phyloP scores from a whole-genome alignment of 1,139 yeast species.

The Sugiyamaella castrensis region DNA sequence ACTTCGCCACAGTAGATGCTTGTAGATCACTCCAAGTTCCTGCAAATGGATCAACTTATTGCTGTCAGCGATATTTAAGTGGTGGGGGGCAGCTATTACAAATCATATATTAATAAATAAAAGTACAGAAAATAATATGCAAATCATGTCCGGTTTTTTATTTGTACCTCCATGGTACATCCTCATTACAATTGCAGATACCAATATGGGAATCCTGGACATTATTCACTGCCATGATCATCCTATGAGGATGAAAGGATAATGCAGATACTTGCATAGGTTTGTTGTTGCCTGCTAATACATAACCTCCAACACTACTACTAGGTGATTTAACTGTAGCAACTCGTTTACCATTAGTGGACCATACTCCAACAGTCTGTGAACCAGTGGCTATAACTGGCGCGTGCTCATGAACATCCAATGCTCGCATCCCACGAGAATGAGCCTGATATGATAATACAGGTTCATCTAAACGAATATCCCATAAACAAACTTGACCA shows the following conservation, averaged over 20 bases:
- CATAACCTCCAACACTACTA: conserved; percentile 40
- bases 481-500: conserved; percentile 88
- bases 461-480: conserved; percentile 70
- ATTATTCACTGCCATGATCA: conserved; percentile 86
- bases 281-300: conserved; percentile 34
- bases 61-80: too few species aligned
- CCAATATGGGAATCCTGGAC: conserved; percentile 74
- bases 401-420: conserved; percentile 93
- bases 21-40: too few species aligned
- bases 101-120: too few species aligned
- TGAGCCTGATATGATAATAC: conserved; percentile 62
- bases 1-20: too few species aligned
- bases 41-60: too few species aligned
- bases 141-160: not conserved
- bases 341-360: conserved; percentile 75
- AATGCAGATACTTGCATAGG: conserved; percentile 59
- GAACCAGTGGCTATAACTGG: conserved; percentile 89
- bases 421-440: conserved; percentile 64
- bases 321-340: conserved; percentile 59
- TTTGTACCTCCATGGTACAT: conserved; percentile 6
- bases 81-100: too few species aligned
- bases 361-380: conserved; percentile 76
- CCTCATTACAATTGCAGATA: conserved; percentile 52
- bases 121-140: too few species aligned
- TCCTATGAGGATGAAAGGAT: conserved; percentile 88